Conservation (phyloP, 2,329 filamentous ascomycete genomes). For the Xylaria sp. region DNA sequence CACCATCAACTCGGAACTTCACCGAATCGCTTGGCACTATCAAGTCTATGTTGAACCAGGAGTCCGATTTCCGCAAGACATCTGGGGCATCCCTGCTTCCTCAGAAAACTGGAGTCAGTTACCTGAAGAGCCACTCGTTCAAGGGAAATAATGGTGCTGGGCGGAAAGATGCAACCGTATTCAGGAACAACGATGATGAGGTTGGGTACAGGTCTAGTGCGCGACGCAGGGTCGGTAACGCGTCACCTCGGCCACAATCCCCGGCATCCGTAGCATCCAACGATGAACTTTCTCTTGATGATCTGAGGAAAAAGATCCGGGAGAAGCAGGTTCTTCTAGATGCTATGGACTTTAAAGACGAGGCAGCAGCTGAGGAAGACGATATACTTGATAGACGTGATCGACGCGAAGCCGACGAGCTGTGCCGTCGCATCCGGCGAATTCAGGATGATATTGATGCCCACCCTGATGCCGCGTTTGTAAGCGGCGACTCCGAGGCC, state of each 20-base stretch:
- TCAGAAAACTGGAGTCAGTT: conserved; percentile 97
- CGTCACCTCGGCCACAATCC: conserved; percentile 78
- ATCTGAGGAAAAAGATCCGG: conserved; percentile 87
- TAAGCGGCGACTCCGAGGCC: conserved; percentile 79
- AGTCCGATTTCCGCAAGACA: conserved; percentile 86
- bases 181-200: conserved; percentile 93
- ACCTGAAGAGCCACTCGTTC: conserved; percentile 95
- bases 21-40: conserved; percentile 91
- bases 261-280: conserved; percentile 68
- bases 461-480: conserved; percentile 76
- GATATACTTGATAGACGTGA: conserved; percentile 89
- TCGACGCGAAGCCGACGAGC: conserved; percentile 86
- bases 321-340: conserved; percentile 95
- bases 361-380: conserved; percentile 86
- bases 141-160: conserved; percentile 62
- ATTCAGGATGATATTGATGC: conserved; percentile 93
- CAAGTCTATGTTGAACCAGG: conserved; percentile 84
- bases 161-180: conserved; percentile 94
- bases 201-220: conserved; percentile 93
- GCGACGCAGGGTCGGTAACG: conserved; percentile 76
- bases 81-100: conserved; percentile 89
- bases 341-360: conserved; percentile 94
- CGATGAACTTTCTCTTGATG: conserved; percentile 84
- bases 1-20: conserved; percentile 91
- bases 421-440: conserved; percentile 88